These are phyloP conservation scores for Eucalyptus marginata DNA, from an alignment of 345 rosid species.

Conservation along the genomic window DNA sequence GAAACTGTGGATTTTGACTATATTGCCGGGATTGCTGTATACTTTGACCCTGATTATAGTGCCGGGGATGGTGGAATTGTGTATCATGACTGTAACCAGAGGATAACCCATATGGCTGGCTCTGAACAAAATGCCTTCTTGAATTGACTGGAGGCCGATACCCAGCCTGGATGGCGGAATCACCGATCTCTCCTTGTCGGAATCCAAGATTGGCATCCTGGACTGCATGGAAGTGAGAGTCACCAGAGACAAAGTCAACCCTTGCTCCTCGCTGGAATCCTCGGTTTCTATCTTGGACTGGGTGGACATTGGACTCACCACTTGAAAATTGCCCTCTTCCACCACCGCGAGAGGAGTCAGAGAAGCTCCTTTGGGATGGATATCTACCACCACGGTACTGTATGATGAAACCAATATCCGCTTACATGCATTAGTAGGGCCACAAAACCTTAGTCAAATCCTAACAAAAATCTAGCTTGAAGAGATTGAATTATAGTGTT, in stretches of 20 bases:
- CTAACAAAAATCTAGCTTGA: not conserved
- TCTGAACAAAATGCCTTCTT: not conserved
- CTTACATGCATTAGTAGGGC: not conserved
- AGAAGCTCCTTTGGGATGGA: constrained; percentile 41
- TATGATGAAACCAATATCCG: not conserved
- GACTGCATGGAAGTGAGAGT: constrained; percentile 34
- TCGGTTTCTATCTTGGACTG: constrained; percentile 27
- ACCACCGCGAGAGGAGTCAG: constrained; percentile 17
- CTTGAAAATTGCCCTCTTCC: constrained; percentile 5
- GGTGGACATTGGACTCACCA: constrained; percentile 32
- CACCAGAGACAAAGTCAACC: constrained; percentile 21
- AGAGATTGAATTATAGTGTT: not conserved
- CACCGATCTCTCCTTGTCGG: constrained; percentile 8
- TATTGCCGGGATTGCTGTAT: not conserved
- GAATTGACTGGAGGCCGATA: constrained; percentile 5
- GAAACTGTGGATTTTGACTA: constrained; percentile 1
- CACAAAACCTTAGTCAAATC: not conserved
- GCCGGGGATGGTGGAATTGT: not conserved
- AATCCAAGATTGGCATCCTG: constrained; percentile 26
- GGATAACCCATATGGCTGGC: not conserved
- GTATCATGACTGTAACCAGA: not conserved
- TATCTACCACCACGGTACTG: constrained; percentile 55
- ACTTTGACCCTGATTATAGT: not conserved
- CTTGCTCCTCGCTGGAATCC: constrained; percentile 22
- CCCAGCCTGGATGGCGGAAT: not conserved